A percentile compares a stretch with the other conserved stretches of the same genome.
Conservation (phyloP, 1,139 yeast species). For the Groenewaldozyma auringiensis region DNA sequence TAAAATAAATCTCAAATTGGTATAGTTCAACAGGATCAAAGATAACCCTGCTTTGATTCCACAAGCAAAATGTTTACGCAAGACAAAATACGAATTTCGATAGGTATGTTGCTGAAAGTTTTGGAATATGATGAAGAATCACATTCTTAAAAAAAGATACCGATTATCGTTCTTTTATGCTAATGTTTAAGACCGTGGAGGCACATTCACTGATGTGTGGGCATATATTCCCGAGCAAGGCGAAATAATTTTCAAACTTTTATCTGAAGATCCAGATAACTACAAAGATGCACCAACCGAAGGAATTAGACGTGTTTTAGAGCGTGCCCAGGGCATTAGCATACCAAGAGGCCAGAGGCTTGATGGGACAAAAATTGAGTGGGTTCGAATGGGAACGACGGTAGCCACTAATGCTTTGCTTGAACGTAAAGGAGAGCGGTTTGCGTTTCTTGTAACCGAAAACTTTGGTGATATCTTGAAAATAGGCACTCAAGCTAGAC, state of each 20-base stretch:
- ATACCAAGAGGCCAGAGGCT: conserved; percentile 27
- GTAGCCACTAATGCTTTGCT: conserved; percentile 58
- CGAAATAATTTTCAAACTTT: conserved; percentile 50
- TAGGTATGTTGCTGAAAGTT: conserved; percentile 2
- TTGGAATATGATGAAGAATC: neutral
- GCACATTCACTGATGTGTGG: conserved; percentile 74
- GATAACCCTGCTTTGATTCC: too few species aligned
- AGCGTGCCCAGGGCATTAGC: conserved; percentile 38
- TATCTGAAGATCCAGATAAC: conserved; percentile 70
- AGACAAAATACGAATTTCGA: too few species aligned
- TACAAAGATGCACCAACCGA: conserved; percentile 75
- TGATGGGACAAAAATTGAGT: conserved; percentile 22
- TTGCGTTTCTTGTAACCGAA: conserved; percentile 46
- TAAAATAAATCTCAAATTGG: too few species aligned
- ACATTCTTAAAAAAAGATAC: neutral
- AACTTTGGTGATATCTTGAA: conserved; percentile 46
- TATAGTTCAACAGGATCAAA: too few species aligned
- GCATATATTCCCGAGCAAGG: conserved; percentile 32
- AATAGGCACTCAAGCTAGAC: conserved; percentile 40
- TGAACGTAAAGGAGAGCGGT: conserved; percentile 48
- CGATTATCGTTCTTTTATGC: neutral
- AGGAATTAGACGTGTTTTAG: conserved; percentile 66
- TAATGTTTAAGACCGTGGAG: conserved; percentile 25
- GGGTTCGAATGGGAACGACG: conserved; percentile 58
- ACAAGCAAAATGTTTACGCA: too few species aligned